These are phyloP conservation scores for Rhizophagus prolifer DNA, from an alignment of 192 early-diverging fungal genomes.

Conservation along the genomic window DNA sequence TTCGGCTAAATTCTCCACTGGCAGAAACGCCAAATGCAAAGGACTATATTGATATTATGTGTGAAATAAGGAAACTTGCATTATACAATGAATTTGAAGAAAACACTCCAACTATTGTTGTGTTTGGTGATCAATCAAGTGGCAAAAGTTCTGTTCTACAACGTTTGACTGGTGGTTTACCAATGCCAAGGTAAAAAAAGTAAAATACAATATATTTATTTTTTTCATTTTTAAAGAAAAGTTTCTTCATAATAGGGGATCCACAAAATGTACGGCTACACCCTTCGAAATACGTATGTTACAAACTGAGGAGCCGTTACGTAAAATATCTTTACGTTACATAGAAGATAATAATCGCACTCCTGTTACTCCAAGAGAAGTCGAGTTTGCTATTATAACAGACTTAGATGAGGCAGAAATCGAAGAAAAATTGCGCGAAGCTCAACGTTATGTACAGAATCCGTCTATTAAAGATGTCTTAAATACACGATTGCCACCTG, in stretches of 20 bases:
- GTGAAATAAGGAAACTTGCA: too few species aligned
- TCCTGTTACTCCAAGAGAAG: neutral
- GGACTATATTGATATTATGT: too few species aligned
- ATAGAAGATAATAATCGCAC: neutral
- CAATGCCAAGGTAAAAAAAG: neutral
- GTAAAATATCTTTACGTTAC: neutral
- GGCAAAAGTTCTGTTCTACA: constrained; percentile 1
- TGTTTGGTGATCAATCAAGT: neutral
- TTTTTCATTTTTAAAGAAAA: too few species aligned
- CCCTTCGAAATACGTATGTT: neutral
- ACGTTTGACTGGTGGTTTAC: neutral
- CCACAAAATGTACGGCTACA: neutral
- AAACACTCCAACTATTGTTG: neutral
- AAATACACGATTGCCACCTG: neutral
- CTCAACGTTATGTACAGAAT: constrained; percentile 2
- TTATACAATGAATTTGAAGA: neutral
- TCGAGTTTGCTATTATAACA: neutral
- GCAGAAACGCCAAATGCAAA: constrained; percentile 1
- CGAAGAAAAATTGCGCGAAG: neutral
- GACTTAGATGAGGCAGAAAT: neutral
- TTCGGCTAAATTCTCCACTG: neutral
- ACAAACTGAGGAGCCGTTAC: neutral
- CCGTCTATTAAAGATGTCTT: neutral
- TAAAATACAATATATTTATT: too few species aligned
- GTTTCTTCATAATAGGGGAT: neutral